These are phyloP conservation scores for Coemansia sp. DNA, from an alignment of 192 early-diverging fungal species.

Conservation along the genomic window DNA sequence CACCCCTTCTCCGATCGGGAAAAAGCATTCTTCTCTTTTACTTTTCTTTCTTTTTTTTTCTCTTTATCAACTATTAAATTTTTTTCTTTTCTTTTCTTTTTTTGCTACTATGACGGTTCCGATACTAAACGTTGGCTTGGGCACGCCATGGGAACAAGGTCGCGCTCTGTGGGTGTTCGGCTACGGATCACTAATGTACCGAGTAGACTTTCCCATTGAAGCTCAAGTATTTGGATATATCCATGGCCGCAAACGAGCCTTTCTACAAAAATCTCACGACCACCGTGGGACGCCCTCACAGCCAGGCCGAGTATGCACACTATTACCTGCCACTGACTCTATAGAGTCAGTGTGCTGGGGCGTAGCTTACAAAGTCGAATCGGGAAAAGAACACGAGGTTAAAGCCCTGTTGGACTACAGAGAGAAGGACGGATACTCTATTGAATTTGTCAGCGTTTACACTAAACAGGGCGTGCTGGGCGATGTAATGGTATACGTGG, in stretches of 20 bases:
- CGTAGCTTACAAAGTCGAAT: slow-evolving; percentile 76
- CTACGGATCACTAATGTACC: slow-evolving; percentile 71
- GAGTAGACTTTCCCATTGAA: slow-evolving; percentile 68
- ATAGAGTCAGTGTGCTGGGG: slow-evolving; percentile 71
- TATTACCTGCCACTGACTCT: slow-evolving; percentile 75
- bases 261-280: slow-evolving; percentile 68
- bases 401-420: slow-evolving; percentile 77
- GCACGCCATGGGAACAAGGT: slow-evolving; percentile 25
- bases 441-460: slow-evolving; percentile 64
- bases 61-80: not conserved
- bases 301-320: slow-evolving; percentile 85
- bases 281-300: slow-evolving; percentile 78
- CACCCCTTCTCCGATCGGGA: not conserved
- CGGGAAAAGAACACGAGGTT: slow-evolving; percentile 63
- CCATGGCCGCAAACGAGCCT: slow-evolving; percentile 11
- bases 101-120: slow-evolving; percentile 9
- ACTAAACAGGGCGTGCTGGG: slow-evolving; percentile 16
- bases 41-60: slow-evolving; percentile 2
- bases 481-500: slow-evolving; percentile 77
- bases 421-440: slow-evolving; percentile 88
- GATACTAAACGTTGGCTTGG: not conserved
- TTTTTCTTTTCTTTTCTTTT: not conserved
- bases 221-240: slow-evolving; percentile 23
- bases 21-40: not conserved
- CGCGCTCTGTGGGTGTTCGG: slow-evolving; percentile 65